phyloP scores from a whole-genome alignment of 495 filamentous ascomycete species.

The Annulohypoxylon bovei region DNA sequence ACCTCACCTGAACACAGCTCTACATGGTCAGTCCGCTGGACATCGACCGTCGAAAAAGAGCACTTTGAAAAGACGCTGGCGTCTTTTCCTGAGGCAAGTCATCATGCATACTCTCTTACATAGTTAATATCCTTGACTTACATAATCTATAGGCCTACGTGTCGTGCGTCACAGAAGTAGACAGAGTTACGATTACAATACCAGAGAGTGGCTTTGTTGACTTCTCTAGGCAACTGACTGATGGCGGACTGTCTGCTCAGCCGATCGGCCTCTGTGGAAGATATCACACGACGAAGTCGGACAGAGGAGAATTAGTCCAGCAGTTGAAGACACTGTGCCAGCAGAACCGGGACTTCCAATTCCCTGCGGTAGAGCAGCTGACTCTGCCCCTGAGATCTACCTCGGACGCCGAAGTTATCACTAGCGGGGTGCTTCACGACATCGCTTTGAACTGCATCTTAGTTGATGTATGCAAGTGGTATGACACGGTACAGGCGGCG shows the following conservation, averaged over 20 bases:
- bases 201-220: slow-evolving; percentile 3
- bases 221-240: slow-evolving; percentile 5
- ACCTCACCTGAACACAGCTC: slow-evolving; percentile 2
- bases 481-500: slow-evolving; percentile 10
- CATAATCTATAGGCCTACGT: slow-evolving; percentile 13
- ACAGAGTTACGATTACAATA: slow-evolving; percentile 22
- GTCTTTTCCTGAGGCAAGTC: slow-evolving; percentile 13
- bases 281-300: slow-evolving; percentile 9
- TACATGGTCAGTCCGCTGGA: slow-evolving; percentile 24
- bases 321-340: slow-evolving; percentile 7
- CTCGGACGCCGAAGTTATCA: slow-evolving; percentile 16
- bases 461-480: slow-evolving; percentile 14
- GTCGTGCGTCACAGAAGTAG: slow-evolving; percentile 14
- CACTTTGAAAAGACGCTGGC: slow-evolving; percentile 18
- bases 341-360: slow-evolving; percentile 11
- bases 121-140: background rate
- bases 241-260: slow-evolving; percentile 16
- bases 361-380: slow-evolving; percentile 6
- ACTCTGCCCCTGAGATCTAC: slow-evolving; percentile 14
- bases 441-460: slow-evolving; percentile 18
- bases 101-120: background rate
- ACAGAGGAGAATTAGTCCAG: background rate
- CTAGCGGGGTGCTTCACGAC: slow-evolving; percentile 12
- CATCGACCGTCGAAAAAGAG: slow-evolving; percentile 1
- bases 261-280: slow-evolving; percentile 14